phyloP scores from a whole-genome alignment of 2,329 filamentous ascomycete genomes.

The Beauveria varroae region DNA sequence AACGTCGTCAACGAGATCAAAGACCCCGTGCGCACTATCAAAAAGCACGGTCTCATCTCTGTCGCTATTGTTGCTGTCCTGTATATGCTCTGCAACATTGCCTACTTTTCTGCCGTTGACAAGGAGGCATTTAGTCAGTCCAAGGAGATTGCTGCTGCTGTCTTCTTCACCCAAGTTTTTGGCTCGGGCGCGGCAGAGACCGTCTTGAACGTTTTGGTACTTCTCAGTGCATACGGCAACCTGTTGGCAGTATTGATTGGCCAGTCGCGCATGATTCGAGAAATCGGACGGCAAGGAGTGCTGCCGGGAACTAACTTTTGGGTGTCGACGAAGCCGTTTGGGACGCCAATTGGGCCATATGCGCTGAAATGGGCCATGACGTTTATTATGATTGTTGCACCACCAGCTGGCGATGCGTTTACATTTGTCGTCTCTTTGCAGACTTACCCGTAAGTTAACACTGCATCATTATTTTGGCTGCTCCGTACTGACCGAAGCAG shows the following conservation, averaged over 20 bases:
- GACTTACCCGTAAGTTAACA: slow-evolving; percentile 41
- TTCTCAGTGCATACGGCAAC: slow-evolving; percentile 52
- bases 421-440: slow-evolving; percentile 55
- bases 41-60: slow-evolving; percentile 40
- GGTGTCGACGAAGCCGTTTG: slow-evolving; percentile 56
- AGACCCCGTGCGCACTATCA: slow-evolving; percentile 50
- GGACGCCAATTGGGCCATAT: slow-evolving; percentile 54
- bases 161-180: slow-evolving; percentile 55
- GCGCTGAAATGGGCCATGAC: slow-evolving; percentile 50
- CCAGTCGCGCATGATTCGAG: slow-evolving; percentile 48
- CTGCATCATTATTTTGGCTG: background rate
- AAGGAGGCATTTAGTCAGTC: slow-evolving; percentile 46
- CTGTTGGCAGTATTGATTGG: slow-evolving; percentile 48
- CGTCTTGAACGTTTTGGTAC: slow-evolving; percentile 50
- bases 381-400: slow-evolving; percentile 50
- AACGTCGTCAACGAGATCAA: slow-evolving; percentile 56
- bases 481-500: background rate
- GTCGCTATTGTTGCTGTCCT: slow-evolving; percentile 44
- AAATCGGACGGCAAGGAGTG: slow-evolving; percentile 54
- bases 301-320: slow-evolving; percentile 54
- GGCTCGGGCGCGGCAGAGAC: slow-evolving; percentile 39
- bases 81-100: slow-evolving; percentile 53
- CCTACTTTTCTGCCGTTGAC: slow-evolving; percentile 51
- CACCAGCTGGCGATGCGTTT: slow-evolving; percentile 58
- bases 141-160: slow-evolving; percentile 44